Base-by-base conservation (phyloP, 1,284 basidiomycete species). In the Polyporus tsugae region DNA sequence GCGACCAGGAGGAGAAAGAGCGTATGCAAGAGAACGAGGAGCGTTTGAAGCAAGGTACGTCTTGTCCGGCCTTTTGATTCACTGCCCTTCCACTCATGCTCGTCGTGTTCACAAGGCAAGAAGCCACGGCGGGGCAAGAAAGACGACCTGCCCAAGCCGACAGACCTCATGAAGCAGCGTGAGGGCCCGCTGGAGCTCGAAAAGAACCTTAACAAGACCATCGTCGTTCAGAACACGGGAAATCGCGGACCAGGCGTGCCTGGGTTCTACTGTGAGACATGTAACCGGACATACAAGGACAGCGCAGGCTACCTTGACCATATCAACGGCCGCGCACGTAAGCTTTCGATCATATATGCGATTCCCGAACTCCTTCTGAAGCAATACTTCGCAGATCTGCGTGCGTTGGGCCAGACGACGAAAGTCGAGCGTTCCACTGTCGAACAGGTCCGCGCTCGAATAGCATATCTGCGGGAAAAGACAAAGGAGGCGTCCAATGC, bases 231-330 rank as follows among this genome's bases (percentile, higher is more conserved):
- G 75, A 92, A 94, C 76, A 87, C 89, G 4, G 90, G 92, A 9
- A 91, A 90, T 35, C 85, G 87, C 70, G 95, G 95, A 0, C 89
- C 95, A 39, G 93, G 94, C 17, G 93, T 96, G 70, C 95, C 95
- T 19, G 96, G 96, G 0, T 98, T 97, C 82, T 93, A 89, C 79
- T 98, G 96, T 76, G 95, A 97, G 76, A 83, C 92, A 10, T 98
- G 96, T 79, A 92, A 90, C 74, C 85, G 95, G 73, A 98, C 94
- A 25, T 95, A 95, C 81, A 98, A 98, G 80, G 97, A 99, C 78
- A 97, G 91, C 69, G 87, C 92, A 35, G 94, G 91, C 1, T 99
- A 99, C 79, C 84, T 99, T 62, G 97, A 99, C 79, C 98, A 99
- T 79, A 90, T 99, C 67, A 99, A 99, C 80, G 92, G 95, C 60